Evolutionary conservation across 805 yeast genomes (phyloP).

Genomic region (Jamesozyma spencerorum): DNA sequence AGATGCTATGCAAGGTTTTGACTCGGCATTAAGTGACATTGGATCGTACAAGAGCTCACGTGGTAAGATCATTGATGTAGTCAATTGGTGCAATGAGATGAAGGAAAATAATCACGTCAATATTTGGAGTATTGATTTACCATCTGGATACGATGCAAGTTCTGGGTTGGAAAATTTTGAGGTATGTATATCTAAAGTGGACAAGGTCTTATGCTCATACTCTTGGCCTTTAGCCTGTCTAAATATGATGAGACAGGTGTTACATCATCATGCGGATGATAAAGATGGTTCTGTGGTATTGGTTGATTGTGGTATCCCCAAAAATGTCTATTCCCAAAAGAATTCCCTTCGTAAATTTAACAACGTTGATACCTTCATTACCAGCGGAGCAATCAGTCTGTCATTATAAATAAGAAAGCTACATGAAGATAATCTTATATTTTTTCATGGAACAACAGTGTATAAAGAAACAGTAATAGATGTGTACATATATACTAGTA

Average conservation of each 20-base stretch:
- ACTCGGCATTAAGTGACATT: slow-evolving; percentile 37
- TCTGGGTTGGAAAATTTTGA: slow-evolving; percentile 44
- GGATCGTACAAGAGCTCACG: slow-evolving; percentile 11
- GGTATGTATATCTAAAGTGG: slow-evolving; percentile 35
- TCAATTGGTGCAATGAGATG: slow-evolving; percentile 56
- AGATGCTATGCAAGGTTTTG: slow-evolving; percentile 82
- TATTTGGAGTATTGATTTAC: slow-evolving; percentile 58
- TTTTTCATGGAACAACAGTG: too few species aligned
- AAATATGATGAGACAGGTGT: slow-evolving; percentile 2
- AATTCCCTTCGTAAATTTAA: slow-evolving; percentile 42
- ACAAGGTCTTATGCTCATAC: slow-evolving; percentile 61
- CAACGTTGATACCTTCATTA: slow-evolving; percentile 21
- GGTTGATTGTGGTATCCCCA: slow-evolving; percentile 65
- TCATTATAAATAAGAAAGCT: not conserved
- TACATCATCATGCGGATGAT: slow-evolving; percentile 2
- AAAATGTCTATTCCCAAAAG: slow-evolving; percentile 37
- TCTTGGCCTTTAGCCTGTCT: slow-evolving; percentile 43
- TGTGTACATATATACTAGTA: too few species aligned
- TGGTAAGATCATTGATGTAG: slow-evolving; percentile 31
- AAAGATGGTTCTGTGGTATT: slow-evolving; percentile 39
- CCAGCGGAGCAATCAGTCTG: slow-evolving; percentile 4
- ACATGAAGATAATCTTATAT: too few species aligned
- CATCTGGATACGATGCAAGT: slow-evolving; percentile 77
- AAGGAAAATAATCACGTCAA: slow-evolving; percentile 9
- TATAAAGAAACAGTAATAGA: too few species aligned